phyloP scores from a whole-genome alignment of 139 green algal species.

The Chlamydomonas urium region DNA sequence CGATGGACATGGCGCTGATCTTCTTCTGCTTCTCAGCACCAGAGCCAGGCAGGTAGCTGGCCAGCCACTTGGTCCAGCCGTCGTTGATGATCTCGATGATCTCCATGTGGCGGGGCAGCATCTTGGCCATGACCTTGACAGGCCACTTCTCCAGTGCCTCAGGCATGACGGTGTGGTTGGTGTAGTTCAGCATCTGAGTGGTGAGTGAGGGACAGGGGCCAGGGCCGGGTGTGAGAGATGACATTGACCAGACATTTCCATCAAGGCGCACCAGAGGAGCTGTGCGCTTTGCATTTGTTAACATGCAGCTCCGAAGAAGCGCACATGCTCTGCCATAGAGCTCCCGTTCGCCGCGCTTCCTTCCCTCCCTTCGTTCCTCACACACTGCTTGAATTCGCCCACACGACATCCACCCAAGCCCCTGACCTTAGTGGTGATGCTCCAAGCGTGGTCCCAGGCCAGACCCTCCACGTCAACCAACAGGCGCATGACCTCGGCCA shows the following conservation, averaged over 20 bases:
- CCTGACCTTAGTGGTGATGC: conserved; percentile 72
- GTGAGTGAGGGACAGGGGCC: too few species aligned
- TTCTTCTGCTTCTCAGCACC: conserved; percentile 35
- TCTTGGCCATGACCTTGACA: conserved; percentile 81
- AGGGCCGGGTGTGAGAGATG: too few species aligned
- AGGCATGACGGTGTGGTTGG: conserved; percentile 98
- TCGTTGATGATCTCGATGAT: conserved; percentile 84
- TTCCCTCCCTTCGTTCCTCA: too few species aligned
- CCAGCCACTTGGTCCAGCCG: conserved; percentile 53
- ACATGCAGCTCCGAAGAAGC: too few species aligned
- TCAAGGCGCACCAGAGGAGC: too few species aligned
- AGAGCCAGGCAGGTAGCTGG: conserved; percentile 26
- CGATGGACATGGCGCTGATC: conserved; percentile 73
- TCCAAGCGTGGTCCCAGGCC: conserved; percentile 80
- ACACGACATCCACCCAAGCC: too few species aligned
- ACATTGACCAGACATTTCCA: too few species aligned
- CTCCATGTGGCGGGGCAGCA: conserved; percentile 95
- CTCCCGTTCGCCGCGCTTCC: too few species aligned
- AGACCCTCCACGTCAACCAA: conserved; percentile 93
- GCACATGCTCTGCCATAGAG: too few species aligned
- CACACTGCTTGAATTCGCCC: too few species aligned
- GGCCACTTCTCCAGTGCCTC: conserved; percentile 99
- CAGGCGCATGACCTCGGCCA: conserved; percentile 95
- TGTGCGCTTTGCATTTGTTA: too few species aligned
- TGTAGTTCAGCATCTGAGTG: conserved; percentile 88